Conservation (phyloP, 2,329 filamentous ascomycete genomes). For the Aspergillus quadrilineatus region DNA sequence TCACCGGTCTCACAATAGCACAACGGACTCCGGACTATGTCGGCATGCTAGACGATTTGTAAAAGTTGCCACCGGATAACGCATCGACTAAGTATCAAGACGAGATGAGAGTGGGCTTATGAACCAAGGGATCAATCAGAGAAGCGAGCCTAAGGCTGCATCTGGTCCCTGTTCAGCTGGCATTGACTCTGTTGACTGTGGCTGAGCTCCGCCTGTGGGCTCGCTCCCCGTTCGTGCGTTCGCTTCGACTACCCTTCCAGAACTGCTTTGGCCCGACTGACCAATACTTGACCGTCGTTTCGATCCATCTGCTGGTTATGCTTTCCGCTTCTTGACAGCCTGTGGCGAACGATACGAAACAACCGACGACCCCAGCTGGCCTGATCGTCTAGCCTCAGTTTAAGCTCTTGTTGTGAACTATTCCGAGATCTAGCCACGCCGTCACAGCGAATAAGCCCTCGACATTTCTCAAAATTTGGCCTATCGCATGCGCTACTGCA, state of each 20-base stretch:
- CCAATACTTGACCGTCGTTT: slow-evolving; percentile 1
- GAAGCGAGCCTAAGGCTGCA: slow-evolving; percentile 15
- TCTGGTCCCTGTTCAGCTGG: slow-evolving; percentile 13
- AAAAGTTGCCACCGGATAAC: slow-evolving; percentile 16
- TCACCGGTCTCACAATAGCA: slow-evolving; percentile 6
- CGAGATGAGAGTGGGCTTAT: slow-evolving; percentile 8
- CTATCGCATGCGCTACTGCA: neutral
- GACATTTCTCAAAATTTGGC: neutral
- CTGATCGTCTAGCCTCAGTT: slow-evolving; percentile 9
- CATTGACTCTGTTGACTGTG: slow-evolving; percentile 1
- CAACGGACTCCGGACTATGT: slow-evolving; percentile 1
- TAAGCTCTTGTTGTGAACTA: slow-evolving; percentile 6
- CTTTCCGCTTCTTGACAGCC: neutral
- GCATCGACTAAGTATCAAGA: slow-evolving; percentile 2
- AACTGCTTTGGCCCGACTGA: neutral
- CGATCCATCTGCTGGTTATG: neutral
- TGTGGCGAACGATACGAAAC: slow-evolving; percentile 10
- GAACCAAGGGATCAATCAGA: slow-evolving; percentile 10
- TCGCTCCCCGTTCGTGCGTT: slow-evolving; percentile 3
- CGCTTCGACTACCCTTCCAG: slow-evolving; percentile 4
- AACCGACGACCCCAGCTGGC: slow-evolving; percentile 13
- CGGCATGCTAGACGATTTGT: neutral
- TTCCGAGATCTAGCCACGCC: neutral
- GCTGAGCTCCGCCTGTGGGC: slow-evolving; percentile 5
- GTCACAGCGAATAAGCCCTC: neutral